Evolutionary conservation across 129 eudicot genomes (phyloP), one percentile per base, ranked within the genome.

Genomic region (Centrapalus pauciflorus): DNA sequence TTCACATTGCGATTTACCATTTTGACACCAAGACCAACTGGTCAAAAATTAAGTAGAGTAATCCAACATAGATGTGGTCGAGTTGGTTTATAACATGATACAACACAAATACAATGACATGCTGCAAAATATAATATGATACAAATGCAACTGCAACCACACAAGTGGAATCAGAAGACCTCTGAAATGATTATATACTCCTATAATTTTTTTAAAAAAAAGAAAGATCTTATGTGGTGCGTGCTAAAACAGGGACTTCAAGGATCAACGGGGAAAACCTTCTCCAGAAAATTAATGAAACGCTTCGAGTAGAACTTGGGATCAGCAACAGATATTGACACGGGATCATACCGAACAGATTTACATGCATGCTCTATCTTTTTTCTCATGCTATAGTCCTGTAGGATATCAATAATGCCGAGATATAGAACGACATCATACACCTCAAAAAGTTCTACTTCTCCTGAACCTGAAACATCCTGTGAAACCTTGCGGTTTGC

Each of bases 331-430:
- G 99, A 94, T 41, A 94, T 86, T 0, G 93, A 41, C 81, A 75
- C 66, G 0, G 99, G 94, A 72, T 94, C 99, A 60, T 62, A 82
- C 26, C 75, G 70, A 50, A 84, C 41, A 2, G 99, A 82, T 69
- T 94, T 94, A 56, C 73, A 89, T 2, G 81, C 81, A 26, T 89
- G 97, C 76, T 94, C 99, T 5, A 85, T 4, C 70, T 89, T 94
- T 92, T 94, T 94, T 67, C 64, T 87, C 76, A 79, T 13, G 87
- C 77, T 89, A 81, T 94, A 94, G 21, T 94, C 87, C 73, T 94
- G 97, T 55, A 94, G 64, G 76, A 94, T 94, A 70, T 94, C 99
- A 13, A 94, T 94, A 11, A 86, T 75, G 55, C 99, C 99, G 49
- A 94, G 86, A 73, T 89, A 94, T 52, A 94, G 83, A 67, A 94